Percentiles rank a stretch among this genome's conserved stretches.
These are phyloP conservation scores for Boletus rubroflammeus DNA, from an alignment of 768 basidiomycete species.

Conservation along the genomic window DNA sequence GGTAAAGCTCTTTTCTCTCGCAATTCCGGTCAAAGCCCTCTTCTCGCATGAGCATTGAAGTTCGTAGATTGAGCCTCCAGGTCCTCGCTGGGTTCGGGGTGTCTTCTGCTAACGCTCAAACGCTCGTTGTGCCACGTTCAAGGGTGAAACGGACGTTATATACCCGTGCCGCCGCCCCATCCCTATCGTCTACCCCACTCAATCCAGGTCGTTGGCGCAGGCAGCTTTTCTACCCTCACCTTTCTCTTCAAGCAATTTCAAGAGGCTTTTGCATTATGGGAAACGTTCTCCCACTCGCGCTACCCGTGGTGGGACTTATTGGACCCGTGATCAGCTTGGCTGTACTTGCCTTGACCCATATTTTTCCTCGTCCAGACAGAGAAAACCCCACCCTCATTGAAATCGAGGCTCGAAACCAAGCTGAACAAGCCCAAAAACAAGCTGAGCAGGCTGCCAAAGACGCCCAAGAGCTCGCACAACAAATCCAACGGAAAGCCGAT, in stretches of 20 bases:
- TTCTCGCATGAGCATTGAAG: background rate
- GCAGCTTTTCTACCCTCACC: background rate
- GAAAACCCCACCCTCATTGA: constrained; percentile 11
- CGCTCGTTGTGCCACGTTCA: background rate
- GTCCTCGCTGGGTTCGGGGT: background rate
- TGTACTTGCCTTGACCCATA: background rate
- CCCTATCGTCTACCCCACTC: no score
- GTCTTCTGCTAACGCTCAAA: background rate
- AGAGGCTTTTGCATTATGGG: constrained; percentile 1
- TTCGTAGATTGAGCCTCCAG: background rate
- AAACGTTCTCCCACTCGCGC: background rate
- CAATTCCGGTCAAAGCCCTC: background rate
- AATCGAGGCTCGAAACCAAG: constrained; percentile 2
- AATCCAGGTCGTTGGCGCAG: background rate
- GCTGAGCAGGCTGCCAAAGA: constrained; percentile 4
- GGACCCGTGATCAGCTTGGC: background rate
- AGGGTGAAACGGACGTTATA: background rate
- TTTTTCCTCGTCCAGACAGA: constrained; percentile 1
- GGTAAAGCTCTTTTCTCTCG: background rate
- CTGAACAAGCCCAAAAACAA: constrained; percentile 1
- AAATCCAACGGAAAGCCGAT: background rate
- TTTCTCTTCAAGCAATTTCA: background rate
- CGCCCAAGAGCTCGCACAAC: background rate
- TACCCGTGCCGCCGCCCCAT: background rate
- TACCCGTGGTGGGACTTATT: background rate